Evolutionary conservation across 352 stramenopile genomes (phyloP), one percentile per base, ranked within the genome.

Genomic region (Phytophthora melonis): DNA sequence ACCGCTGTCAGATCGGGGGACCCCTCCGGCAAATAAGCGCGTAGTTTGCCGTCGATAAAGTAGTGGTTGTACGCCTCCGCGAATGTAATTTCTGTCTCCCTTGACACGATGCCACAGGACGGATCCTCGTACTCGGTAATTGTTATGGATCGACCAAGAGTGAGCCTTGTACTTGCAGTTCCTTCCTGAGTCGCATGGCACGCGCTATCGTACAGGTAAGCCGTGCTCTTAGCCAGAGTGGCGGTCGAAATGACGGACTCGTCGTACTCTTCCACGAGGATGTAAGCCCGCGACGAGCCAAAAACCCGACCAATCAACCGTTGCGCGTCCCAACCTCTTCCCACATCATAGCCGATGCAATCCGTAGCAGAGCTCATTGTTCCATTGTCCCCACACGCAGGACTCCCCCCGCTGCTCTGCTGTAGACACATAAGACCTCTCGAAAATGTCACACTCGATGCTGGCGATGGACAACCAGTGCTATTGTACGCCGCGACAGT

Each of bases 201-300:
- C n/a, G 43, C 36, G 13, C 54, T 47, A 57, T 66, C 45, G 5
- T 57, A 45, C n/a, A 25, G 25, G 27, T 66, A 66, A 41, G 27
- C 27, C 3, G 27, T 66, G 9, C 18, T 47, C 10, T 57, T 66
- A 0, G 43, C 11, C 4, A 66, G 16, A 47, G 23, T 50, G 25
- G 13, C 5, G n/a, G 32, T 11, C 1, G 9, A 30, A 18, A 16
- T 47, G 11, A 18, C 54, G 11, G 18, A 27, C 16, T 18, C 43
- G n/a, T 66, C 27, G 45, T 57, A 66, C 21, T 57, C 32, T 25
- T 66, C 58, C 25, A 66, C 25, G n/a, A 66, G 10, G 11, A 66
- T 21, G 16, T 63, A 57, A 19, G 25, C n/a, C 3, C 11, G 16
- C 0, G 14, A n/a, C 27, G 16, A n/a, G 0, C 27, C 30, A 13